Evolutionary conservation across 148 eudicot genomes (phyloP).

Genomic region (Rhododendron mucronatum): DNA sequence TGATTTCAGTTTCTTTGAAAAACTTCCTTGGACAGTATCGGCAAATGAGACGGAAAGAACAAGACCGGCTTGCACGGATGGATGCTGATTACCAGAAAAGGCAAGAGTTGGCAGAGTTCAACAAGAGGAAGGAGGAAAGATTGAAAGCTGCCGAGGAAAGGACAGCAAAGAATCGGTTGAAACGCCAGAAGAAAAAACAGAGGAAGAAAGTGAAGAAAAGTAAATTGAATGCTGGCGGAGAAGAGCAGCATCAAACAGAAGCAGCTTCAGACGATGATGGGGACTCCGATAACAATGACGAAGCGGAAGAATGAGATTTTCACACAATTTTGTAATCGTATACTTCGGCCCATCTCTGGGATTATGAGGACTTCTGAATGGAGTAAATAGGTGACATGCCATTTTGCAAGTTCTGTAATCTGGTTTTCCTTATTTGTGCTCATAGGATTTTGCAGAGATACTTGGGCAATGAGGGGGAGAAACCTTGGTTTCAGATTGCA

Average conservation of each 20-base stretch:
- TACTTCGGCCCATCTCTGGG: not conserved
- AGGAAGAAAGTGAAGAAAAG: slow-evolving; percentile 61
- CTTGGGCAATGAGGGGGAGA: not conserved
- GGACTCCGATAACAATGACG: slow-evolving; percentile 44
- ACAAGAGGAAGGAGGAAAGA: slow-evolving; percentile 70
- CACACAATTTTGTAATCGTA: not conserved
- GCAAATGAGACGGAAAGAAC: slow-evolving; percentile 79
- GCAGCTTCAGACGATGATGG: slow-evolving; percentile 49
- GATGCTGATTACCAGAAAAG: slow-evolving; percentile 78
- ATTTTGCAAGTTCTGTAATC: not conserved
- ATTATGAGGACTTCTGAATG: not conserved
- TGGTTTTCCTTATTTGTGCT: not conserved
- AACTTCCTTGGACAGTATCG: not conserved
- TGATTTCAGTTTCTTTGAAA: not conserved
- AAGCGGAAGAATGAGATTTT: slow-evolving; percentile 6
- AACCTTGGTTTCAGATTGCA: not conserved
- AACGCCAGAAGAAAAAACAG: slow-evolving; percentile 89
- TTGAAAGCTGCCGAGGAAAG: slow-evolving; percentile 83
- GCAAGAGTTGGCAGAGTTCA: slow-evolving; percentile 73
- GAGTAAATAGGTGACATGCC: not conserved
- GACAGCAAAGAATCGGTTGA: slow-evolving; percentile 83
- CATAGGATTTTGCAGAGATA: not conserved
- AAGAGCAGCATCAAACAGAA: slow-evolving; percentile 32
- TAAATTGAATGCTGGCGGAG: slow-evolving; percentile 36
- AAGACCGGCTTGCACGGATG: slow-evolving; percentile 87